Evolutionary conservation across 441 rosid genomes (phyloP).

Genomic region (Corymbia calophylla): DNA sequence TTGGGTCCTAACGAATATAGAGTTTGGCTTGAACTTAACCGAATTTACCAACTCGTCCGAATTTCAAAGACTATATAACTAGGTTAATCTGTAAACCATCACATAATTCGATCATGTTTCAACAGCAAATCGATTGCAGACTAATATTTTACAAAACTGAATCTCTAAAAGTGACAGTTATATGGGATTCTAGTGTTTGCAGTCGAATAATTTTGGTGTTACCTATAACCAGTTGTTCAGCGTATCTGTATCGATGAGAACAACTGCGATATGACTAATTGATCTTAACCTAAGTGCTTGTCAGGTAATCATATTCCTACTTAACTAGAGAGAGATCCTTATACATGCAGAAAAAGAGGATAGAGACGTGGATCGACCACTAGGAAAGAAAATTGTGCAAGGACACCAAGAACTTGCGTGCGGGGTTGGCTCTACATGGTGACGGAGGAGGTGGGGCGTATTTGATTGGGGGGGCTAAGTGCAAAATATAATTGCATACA

Average conservation of each 20-base stretch:
- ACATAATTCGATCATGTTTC: neutral
- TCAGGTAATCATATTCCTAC: neutral
- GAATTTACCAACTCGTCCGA: neutral
- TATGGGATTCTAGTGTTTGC: neutral
- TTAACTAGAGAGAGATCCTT: neutral
- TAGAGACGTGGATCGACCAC: neutral
- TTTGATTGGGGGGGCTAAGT: neutral
- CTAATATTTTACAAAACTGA: neutral
- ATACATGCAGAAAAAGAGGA: neutral
- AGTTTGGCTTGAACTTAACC: neutral
- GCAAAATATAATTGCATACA: neutral
- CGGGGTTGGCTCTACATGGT: neutral
- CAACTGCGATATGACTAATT: neutral
- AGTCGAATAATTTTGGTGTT: neutral
- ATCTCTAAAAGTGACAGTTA: neutral
- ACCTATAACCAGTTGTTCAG: neutral
- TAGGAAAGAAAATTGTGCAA: neutral
- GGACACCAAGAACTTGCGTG: neutral
- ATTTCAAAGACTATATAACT: neutral
- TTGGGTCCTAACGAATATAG: neutral
- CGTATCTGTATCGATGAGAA: neutral
- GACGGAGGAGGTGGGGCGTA: neutral
- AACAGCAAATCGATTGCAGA: neutral
- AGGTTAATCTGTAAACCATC: neutral
- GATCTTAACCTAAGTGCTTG: neutral